Conservation (phyloP, 768 basidiomycete genomes). For the Exidia glandulosa region DNA sequence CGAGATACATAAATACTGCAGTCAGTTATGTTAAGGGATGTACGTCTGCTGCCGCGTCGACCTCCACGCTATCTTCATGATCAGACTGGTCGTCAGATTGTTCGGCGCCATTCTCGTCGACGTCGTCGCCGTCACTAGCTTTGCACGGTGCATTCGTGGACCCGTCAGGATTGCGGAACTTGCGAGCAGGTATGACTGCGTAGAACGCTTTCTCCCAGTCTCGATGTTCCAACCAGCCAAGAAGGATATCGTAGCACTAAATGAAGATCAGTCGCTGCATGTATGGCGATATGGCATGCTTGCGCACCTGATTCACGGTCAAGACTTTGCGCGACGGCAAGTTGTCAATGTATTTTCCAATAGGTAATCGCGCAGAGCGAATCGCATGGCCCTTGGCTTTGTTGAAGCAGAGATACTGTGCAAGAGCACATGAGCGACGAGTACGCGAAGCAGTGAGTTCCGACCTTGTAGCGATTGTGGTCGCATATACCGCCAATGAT, state of each 20-base stretch:
- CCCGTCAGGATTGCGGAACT: conserved; percentile 42
- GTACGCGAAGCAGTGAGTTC: neutral
- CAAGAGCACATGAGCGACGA: neutral
- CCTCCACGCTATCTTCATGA: too few species aligned
- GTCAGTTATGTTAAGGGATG: too few species aligned
- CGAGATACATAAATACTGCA: too few species aligned
- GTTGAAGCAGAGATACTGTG: conserved; percentile 79
- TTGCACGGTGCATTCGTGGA: neutral
- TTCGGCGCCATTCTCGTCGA: too few species aligned
- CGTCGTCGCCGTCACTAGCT: neutral
- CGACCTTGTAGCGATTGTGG: conserved; percentile 87
- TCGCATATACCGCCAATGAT: conserved; percentile 92
- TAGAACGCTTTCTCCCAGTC: conserved; percentile 83
- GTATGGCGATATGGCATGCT: neutral
- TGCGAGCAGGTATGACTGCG: conserved; percentile 84
- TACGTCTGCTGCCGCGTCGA: too few species aligned
- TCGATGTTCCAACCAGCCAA: conserved; percentile 77
- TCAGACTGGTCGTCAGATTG: too few species aligned
- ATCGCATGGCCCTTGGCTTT: conserved; percentile 69
- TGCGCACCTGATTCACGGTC: conserved; percentile 80
- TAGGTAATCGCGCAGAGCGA: conserved; percentile 83
- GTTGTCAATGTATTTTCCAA: conserved; percentile 78
- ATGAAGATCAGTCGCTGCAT: neutral
- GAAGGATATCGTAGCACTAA: conserved; percentile 74
- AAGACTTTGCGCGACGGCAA: conserved; percentile 88